Percentiles rank a stretch among this genome's conserved stretches.
phyloP scores from a whole-genome alignment of 306 rosid genomes.

The Canavalia ensiformis region DNA sequence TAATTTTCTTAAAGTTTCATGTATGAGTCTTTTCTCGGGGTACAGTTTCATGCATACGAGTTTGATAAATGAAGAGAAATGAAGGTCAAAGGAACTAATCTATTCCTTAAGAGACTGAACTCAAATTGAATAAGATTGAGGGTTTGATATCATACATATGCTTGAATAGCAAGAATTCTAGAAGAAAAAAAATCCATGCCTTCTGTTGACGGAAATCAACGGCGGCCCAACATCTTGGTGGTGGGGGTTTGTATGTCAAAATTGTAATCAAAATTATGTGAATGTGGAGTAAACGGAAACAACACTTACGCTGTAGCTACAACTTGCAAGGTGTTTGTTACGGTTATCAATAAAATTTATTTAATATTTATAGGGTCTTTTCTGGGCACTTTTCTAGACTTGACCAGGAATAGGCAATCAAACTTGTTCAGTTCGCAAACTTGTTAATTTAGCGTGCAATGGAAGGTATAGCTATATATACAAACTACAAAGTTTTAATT shows the following conservation, averaged over 20 bases:
- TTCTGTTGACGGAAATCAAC: too few species aligned
- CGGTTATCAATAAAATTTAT: neutral
- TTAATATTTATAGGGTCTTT: conserved; percentile 26
- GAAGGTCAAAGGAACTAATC: too few species aligned
- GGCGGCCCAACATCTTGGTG: too few species aligned
- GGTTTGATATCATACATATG: too few species aligned
- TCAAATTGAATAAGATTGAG: too few species aligned
- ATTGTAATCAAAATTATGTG: neutral
- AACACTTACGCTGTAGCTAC: neutral
- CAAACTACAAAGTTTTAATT: conserved; percentile 5
- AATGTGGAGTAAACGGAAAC: neutral
- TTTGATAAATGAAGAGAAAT: too few species aligned
- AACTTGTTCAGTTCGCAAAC: conserved; percentile 42
- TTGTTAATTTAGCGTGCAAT: conserved; percentile 55
- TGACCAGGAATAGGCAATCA: conserved; percentile 50
- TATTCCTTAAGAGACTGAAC: too few species aligned
- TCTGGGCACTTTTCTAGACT: conserved; percentile 33
- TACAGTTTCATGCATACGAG: too few species aligned
- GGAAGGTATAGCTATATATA: conserved; percentile 23
- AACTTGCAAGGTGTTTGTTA: conserved; percentile 17
- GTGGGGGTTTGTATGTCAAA: neutral
- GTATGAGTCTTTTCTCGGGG: too few species aligned
- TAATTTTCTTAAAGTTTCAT: too few species aligned
- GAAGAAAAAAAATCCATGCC: too few species aligned
- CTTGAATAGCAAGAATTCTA: too few species aligned